These are phyloP conservation scores for Hortaea sp. DNA, from an alignment of 2,329 filamentous ascomycete genomes.

Conservation along the genomic window DNA sequence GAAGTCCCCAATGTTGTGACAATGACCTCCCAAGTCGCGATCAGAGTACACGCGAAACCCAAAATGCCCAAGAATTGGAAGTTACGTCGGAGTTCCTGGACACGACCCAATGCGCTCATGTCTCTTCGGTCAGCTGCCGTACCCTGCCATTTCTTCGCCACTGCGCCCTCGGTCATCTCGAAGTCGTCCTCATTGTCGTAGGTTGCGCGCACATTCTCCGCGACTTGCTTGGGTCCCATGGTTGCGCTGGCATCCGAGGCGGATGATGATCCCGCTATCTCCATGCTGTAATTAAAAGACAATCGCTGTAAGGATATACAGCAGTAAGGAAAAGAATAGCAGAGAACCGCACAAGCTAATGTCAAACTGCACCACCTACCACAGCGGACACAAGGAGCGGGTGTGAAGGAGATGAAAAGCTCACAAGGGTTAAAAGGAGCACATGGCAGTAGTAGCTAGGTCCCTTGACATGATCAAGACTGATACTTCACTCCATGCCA, in stretches of 20 bases:
- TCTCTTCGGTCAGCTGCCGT: constrained; percentile 3
- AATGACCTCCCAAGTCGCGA: constrained; percentile 18
- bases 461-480: no score
- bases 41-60: constrained; percentile 10
- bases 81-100: constrained; percentile 15
- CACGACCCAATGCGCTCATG: constrained; percentile 6
- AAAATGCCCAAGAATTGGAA: constrained; percentile 17
- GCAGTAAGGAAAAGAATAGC: no score
- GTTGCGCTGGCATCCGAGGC: neutral
- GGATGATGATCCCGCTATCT: neutral
- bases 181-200: neutral
- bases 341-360: no score
- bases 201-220: neutral
- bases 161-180: neutral
- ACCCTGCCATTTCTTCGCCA: constrained; percentile 1
- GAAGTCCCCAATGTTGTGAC: constrained; percentile 3
- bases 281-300: no score
- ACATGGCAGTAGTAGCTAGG: no score
- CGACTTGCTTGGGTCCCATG: neutral
- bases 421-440: no score
- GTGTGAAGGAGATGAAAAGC: no score
- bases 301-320: no score
- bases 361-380: no score
- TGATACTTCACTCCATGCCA: no score
- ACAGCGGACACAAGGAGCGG: no score